phyloP scores from a whole-genome alignment of 176 grass and related monocot species.

The Zizania latifolia region DNA sequence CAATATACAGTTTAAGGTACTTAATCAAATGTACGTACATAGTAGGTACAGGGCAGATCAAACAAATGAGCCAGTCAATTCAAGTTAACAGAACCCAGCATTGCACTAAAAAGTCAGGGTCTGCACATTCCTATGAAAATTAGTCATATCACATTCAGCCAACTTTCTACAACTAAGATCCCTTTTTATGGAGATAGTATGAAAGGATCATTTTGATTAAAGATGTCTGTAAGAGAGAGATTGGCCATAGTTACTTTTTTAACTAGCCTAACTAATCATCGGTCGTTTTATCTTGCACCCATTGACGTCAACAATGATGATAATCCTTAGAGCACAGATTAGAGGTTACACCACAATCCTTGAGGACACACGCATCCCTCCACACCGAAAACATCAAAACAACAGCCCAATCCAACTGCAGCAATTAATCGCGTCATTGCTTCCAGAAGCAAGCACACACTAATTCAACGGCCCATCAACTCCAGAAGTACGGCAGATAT shows the following conservation, averaged over 20 bases:
- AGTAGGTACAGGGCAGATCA: background rate
- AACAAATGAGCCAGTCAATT: background rate
- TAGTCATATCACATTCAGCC: background rate
- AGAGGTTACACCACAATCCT: background rate
- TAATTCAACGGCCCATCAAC: conserved; percentile 19
- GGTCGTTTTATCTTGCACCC: background rate
- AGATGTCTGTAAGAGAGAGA: background rate
- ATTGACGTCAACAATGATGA: conserved; percentile 6
- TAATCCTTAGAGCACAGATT: background rate
- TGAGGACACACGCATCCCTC: conserved; percentile 8
- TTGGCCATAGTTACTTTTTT: background rate
- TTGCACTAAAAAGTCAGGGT: background rate
- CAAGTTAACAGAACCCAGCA: conserved; percentile 17
- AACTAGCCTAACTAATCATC: background rate
- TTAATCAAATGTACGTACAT: background rate
- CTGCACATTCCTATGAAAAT: background rate
- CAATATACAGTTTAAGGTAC: background rate
- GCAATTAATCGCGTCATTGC: conserved; percentile 1
- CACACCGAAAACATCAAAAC: conserved; percentile 19
- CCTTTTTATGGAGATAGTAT: background rate
- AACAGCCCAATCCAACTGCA: background rate
- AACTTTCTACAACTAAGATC: background rate
- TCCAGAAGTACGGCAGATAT: background rate
- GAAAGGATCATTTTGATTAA: background rate
- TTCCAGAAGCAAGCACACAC: conserved; percentile 5